Evolutionary conservation across 768 basidiomycete species (phyloP), one percentile per base, ranked within the genome.

Genomic region (Mrakia hoshinonis): DNA sequence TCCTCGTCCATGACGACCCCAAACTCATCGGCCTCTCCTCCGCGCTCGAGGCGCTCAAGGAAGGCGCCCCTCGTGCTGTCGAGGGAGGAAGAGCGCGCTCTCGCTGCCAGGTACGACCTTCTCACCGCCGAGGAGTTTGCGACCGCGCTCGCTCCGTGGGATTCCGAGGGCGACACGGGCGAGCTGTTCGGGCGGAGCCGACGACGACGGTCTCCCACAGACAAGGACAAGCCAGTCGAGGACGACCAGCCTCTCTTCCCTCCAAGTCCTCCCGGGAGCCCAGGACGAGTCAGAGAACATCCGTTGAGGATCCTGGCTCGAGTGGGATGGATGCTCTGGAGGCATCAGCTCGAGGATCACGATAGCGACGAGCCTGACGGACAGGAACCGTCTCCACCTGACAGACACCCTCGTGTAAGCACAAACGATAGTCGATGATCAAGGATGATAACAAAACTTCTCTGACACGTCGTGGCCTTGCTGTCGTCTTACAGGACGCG

Each of bases 281-380:
- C 49, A 10, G 13, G 20, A 52, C 6, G 49, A 20, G 22, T 51
- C 4, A 51, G 38, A 18, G 70, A 72, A 7, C 70, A 72, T n/a
- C 70, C 70, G 36, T n/a, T 72, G 20, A 55, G 58, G 52, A 24
- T 67, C 4, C 70, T 72, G n/a, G 70, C 65, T 9, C 47, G 65
- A 31, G 34, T 65, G 3, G 54, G 65, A 7, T 61, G 65, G 58
- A 61, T n/a, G 54, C 36, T 72, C 12, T 51, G 55, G 54, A 20
- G 31, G 47, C 34, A 39, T 7, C 52, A 67, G 54, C 31, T 43
- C 20, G 55, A 67, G 29, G 34, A 31, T 18, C 43, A 66, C 10
- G 46, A 46, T 22, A n/a, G 13, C 26, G 64, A 49, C 18, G 31
- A 51, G 47, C 20, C 46, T 18, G 39, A n/a, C 22, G 29, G 24